Evolutionary conservation across 1,139 yeast species (phyloP), one percentile per base, ranked within the genome.

Genomic region (Saccharomyces hybrid): DNA sequence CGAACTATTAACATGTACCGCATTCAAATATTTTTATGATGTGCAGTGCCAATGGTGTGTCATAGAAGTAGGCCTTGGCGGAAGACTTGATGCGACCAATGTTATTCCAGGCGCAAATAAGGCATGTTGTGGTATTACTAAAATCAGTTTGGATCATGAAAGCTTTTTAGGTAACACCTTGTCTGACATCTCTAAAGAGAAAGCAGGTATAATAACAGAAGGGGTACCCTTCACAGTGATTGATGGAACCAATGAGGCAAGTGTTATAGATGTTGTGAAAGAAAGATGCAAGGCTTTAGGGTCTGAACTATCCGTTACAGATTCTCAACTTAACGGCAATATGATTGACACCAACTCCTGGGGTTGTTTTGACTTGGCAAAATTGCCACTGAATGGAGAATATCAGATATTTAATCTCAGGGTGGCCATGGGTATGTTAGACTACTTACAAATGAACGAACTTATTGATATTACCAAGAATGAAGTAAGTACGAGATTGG

Each of bases 21-120:
- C 97, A 0, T 83, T 88, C 61, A 80, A 84, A 64, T 81, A 88
- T 38, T 91, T 91, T 69, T 78, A 77, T 50, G 65, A 77, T 7
- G 77, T 77, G 51, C 70, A 76, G 11, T 86, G 89, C 2, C 82
- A 84, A 38, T 71, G 86, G 59, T 96, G 96, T 0, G 80, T 90
- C 1, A 72, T 91, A 32, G 98, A 91, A 67, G 97, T 89, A 2
- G 98, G 98, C 0, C 74, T 91, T 5, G 98, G 98, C 2, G 98
- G 98, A 0, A 69, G 88, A 47, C 69, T 84, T 42, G 98, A 91
- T 70, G 90, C 97, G 1, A 91, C 98, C 0, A 91, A 91, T 71
- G 88, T 84, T 59, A 53, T 79, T 53, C 66, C 74, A 0, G 71
- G 70, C 0, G 31, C 46, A 5, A 52, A 57, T 9, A 83, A 85